Evolutionary conservation across 352 stramenopile genomes (phyloP), one percentile per base, ranked within the genome.

Genomic region (Globisporangium takayamanum): DNA sequence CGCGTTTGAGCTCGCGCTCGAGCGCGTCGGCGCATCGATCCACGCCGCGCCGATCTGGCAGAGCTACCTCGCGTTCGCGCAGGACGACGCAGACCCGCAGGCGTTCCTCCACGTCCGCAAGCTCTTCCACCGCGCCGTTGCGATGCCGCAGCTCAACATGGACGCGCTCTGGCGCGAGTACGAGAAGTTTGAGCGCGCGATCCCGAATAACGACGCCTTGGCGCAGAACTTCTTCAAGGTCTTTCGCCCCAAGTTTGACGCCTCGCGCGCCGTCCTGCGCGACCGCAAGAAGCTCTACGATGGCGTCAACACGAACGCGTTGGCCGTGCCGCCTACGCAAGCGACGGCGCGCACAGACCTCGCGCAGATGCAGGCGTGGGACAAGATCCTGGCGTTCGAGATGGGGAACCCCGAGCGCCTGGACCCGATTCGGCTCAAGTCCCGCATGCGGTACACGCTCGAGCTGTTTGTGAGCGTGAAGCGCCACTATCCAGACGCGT

Each of bases 171-270:
- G 84, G 81, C 80, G 80, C 44, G 86, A 95, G 44, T 95, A 95
- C 55, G 86, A 95, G 57, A 92, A 92, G 57, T 94, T 95, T 46
- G 86, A 95, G 58, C 73, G 86, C 20, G 69, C 76, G 41, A 95
- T 95, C 46, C 86, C 86, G 2, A 95, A 95, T 57, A 95, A 95
- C 63, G 86, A 95, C 14, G 80, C 77, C 15, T 69, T 95, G 3
- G 80, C 82, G 25, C 77, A 87, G 41, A 95, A 94, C 63, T 92
- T 94, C 50, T 94, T 95, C 66, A 95, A 95, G 61, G 79, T 90
- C 4, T 90, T 95, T 39, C 69, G 86, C 18, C 82, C 76, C 5
- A 93, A 93, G 53, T 89, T 95, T 60, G 86, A 95, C 54, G 77
- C 84, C 1, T 72, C 84, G 26, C 79, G 84, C 11, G 81, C 84